These are phyloP conservation scores for Chromera velia DNA, from an alignment of 73 alveolate species.

Conservation along the genomic window DNA sequence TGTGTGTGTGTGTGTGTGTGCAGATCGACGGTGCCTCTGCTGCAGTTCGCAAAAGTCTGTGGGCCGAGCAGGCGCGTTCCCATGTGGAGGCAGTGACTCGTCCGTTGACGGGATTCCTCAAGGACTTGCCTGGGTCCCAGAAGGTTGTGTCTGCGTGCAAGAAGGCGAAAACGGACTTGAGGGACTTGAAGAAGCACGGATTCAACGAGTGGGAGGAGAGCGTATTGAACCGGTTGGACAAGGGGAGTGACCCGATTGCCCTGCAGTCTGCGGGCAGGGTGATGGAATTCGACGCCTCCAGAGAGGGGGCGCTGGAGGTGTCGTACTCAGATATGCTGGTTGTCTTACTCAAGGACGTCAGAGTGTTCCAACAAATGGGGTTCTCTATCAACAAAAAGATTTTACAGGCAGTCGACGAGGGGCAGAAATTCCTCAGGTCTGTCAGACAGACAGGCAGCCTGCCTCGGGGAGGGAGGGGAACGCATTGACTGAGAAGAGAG, in stretches of 20 bases:
- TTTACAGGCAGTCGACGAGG: constrained; percentile 22
- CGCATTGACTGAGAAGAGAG: not conserved
- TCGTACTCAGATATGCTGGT: constrained; percentile 31
- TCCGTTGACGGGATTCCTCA: not conserved
- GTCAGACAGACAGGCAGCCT: not conserved
- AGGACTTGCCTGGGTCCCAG: not conserved
- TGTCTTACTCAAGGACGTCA: constrained; percentile 31
- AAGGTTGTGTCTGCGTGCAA: not conserved
- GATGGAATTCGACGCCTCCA: constrained; percentile 42
- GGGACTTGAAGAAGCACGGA: not conserved
- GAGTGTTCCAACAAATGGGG: constrained; percentile 37
- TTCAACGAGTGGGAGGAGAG: constrained; percentile 34
- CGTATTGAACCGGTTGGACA: constrained; percentile 16
- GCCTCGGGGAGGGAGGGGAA: not conserved
- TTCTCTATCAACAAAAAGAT: constrained; percentile 12
- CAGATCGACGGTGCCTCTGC: not conserved
- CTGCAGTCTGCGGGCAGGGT: constrained; percentile 25
- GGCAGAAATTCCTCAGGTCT: not conserved
- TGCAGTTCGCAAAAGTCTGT: not conserved
- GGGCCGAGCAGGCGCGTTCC: not conserved
- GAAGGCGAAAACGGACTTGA: not conserved
- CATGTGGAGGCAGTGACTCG: not conserved
- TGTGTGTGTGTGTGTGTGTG: not conserved
- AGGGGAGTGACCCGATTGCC: constrained; percentile 28
- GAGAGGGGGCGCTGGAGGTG: constrained; percentile 34